A percentile compares a stretch with the other conserved stretches of the same genome.
Evolutionary conservation across 139 green algal species (phyloP).

Genomic region (Astrephomene gubernaculifera): DNA sequence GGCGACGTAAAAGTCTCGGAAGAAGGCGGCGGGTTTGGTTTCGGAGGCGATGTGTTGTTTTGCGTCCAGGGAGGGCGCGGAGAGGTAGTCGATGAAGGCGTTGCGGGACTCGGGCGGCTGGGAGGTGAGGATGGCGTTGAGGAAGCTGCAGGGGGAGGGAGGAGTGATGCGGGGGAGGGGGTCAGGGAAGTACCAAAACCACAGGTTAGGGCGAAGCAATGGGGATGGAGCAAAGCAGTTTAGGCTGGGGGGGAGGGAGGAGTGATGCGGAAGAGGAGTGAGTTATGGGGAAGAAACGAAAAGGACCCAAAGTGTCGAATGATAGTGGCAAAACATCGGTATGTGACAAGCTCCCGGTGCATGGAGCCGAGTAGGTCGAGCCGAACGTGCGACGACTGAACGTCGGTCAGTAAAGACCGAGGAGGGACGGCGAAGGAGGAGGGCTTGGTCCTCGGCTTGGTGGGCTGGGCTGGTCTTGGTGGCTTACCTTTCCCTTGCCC

Average conservation of each 20-base stretch:
- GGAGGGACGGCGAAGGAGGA: neutral
- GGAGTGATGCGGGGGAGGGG: neutral
- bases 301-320: no score
- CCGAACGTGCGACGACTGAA: neutral
- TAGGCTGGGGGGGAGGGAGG: neutral
- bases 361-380: no score
- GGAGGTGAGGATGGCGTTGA: neutral
- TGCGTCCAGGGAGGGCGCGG: conserved; percentile 11
- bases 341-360: no score
- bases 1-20: conserved; percentile 22
- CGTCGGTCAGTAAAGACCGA: neutral
- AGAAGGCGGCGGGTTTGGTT: conserved; percentile 24
- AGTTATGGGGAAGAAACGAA: neutral
- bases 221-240: neutral
- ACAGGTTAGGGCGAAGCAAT: neutral
- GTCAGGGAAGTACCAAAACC: neutral
- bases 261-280: neutral
- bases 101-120: neutral
- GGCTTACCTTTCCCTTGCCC: neutral
- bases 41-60: conserved; percentile 20
- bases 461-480: neutral
- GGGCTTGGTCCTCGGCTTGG: neutral
- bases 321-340: no score
- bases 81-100: conserved; percentile 32
- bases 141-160: neutral